Evolutionary conservation across 441 rosid genomes (phyloP).

Genomic region (Brassica balearica): DNA sequence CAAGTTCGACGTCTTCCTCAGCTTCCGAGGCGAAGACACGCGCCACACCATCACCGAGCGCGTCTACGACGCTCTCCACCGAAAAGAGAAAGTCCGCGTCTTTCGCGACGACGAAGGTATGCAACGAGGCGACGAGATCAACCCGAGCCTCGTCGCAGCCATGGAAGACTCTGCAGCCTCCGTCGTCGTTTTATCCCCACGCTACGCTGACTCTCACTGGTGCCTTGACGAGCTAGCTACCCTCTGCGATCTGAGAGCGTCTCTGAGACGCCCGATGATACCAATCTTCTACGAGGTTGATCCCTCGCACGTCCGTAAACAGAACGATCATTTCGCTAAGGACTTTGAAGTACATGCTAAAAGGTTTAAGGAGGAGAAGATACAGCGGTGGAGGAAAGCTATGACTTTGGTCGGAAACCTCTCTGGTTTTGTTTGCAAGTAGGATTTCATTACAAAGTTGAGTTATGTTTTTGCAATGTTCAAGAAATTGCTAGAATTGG

Average conservation of each 20-base stretch:
- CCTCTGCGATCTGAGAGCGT: slow-evolving; percentile 36
- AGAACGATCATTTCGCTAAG: slow-evolving; percentile 28
- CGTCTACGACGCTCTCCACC: slow-evolving; percentile 43
- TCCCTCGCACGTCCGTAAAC: slow-evolving; percentile 52
- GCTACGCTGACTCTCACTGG: slow-evolving; percentile 53
- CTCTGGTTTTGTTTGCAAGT: slow-evolving; percentile 51
- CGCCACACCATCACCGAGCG: slow-evolving; percentile 43
- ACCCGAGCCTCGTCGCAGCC: slow-evolving; percentile 39
- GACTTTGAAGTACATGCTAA: slow-evolving; percentile 20
- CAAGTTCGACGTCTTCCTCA: slow-evolving; percentile 63
- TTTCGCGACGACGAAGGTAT: slow-evolving; percentile 57
- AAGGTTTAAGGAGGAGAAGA: slow-evolving; percentile 33
- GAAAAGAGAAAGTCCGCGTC: slow-evolving; percentile 40
- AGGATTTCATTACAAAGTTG: background rate
- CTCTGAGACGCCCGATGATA: slow-evolving; percentile 37
- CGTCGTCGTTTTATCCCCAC: slow-evolving; percentile 46
- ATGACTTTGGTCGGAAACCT: slow-evolving; percentile 52
- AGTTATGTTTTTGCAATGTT: background rate
- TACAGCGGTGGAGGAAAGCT: slow-evolving; percentile 51
- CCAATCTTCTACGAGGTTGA: slow-evolving; percentile 52
- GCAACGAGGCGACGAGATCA: slow-evolving; percentile 51
- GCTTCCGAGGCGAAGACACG: slow-evolving; percentile 63
- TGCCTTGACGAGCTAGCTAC: slow-evolving; percentile 55
- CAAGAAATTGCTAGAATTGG: background rate
- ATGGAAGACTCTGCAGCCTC: slow-evolving; percentile 55